Percentiles rank a stretch among this genome's conserved stretches.
Evolutionary conservation across 1,284 basidiomycete genomes (phyloP).

Genomic region (Ustilago vetiveriae): DNA sequence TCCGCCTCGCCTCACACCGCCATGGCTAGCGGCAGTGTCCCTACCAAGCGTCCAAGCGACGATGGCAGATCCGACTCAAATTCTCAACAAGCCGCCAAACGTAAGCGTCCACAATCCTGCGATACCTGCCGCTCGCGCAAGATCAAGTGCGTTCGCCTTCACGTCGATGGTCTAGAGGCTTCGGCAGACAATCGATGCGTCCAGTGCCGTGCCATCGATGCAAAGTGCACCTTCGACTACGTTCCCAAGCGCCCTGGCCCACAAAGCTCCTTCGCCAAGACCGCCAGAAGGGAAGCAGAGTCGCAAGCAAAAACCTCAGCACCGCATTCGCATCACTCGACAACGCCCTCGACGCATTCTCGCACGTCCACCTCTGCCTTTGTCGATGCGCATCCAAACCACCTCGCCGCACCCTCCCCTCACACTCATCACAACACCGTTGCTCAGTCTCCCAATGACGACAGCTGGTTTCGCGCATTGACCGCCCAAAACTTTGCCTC

Average conservation of each 20-base stretch:
- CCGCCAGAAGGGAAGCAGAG: conserved; percentile 29
- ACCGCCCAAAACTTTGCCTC: conserved; percentile 24
- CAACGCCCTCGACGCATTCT: conserved; percentile 11
- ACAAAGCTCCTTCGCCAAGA: conserved; percentile 47
- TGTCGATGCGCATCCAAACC: conserved; percentile 7
- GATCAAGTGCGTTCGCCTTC: conserved; percentile 50
- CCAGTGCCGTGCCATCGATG: conserved; percentile 49
- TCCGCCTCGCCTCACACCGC: not conserved
- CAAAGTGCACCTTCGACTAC: conserved; percentile 52
- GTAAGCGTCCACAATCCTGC: conserved; percentile 52
- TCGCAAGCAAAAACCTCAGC: conserved; percentile 13
- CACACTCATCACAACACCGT: conserved; percentile 7
- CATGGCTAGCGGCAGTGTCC: conserved; percentile 3
- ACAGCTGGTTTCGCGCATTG: conserved; percentile 33
- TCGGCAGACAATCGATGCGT: conserved; percentile 40
- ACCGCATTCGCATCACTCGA: not conserved
- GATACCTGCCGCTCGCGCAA: conserved; percentile 52
- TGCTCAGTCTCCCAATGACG: conserved; percentile 14
- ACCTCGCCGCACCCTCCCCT: conserved; percentile 6
- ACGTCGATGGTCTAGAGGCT: conserved; percentile 40
- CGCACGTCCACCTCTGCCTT: conserved; percentile 11
- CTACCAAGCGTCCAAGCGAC: conserved; percentile 17
- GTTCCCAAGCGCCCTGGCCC: conserved; percentile 50
- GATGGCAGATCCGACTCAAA: conserved; percentile 16
- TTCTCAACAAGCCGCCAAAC: conserved; percentile 23